Evolutionary conservation across 1,139 yeast genomes (phyloP).

Genomic region (Groenewaldozyma sp.): DNA sequence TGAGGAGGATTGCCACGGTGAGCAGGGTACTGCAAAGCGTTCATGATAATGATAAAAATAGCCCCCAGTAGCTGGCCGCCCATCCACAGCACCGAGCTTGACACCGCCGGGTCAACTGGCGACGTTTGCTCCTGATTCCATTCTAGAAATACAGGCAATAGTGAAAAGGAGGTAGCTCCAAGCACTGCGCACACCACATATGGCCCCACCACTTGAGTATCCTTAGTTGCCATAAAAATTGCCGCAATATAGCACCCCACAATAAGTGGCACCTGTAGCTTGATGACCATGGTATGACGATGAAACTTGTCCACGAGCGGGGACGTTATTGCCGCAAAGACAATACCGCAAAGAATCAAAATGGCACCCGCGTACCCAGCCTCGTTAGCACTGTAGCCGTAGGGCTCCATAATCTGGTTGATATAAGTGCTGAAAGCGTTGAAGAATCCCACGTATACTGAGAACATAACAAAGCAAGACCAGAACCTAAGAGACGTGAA

Average conservation of each 20-base stretch:
- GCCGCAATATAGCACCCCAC: constrained; percentile 27
- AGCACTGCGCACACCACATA: constrained; percentile 27
- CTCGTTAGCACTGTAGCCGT: constrained; percentile 27
- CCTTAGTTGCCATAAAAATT: constrained; percentile 24
- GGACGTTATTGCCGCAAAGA: constrained; percentile 26
- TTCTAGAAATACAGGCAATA: constrained; percentile 29
- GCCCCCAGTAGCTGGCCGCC: constrained; percentile 31
- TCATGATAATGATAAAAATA: constrained; percentile 28
- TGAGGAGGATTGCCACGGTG: constrained; percentile 26
- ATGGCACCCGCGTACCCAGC: constrained; percentile 32
- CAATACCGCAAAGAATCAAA: constrained; percentile 27
- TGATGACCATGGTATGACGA: constrained; percentile 19
- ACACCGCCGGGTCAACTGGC: constrained; percentile 28
- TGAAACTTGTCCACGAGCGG: constrained; percentile 28
- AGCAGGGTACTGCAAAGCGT: constrained; percentile 24
- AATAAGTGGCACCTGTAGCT: constrained; percentile 24
- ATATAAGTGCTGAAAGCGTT: constrained; percentile 29
- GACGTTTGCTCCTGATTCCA: constrained; percentile 31
- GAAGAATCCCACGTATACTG: constrained; percentile 31
- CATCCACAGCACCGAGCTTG: constrained; percentile 27
- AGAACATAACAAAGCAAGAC: constrained; percentile 22
- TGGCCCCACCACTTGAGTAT: constrained; percentile 25
- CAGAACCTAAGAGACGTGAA: constrained; percentile 16
- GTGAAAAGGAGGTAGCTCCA: constrained; percentile 29
- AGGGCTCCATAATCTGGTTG: constrained; percentile 30